Evolutionary conservation across 805 yeast genomes (phyloP).

Genomic region (Metschnikowia corniflorae): DNA sequence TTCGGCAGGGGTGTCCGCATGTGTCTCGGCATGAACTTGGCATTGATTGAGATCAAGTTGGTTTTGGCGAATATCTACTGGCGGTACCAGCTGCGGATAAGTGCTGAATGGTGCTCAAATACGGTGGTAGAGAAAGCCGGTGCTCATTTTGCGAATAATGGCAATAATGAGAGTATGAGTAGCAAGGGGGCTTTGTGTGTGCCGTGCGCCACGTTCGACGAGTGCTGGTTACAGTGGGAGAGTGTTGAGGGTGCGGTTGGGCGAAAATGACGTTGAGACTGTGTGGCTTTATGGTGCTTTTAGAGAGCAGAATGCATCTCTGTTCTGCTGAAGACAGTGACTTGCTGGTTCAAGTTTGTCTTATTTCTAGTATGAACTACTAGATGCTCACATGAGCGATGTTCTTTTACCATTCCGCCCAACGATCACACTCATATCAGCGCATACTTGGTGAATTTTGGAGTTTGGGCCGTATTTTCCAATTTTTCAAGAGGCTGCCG

Average conservation of each 20-base stretch:
- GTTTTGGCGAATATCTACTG: constrained; percentile 51
- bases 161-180: constrained; percentile 41
- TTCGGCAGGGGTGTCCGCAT: constrained; percentile 71
- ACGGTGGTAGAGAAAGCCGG: constrained; percentile 10
- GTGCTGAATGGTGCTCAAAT: constrained; percentile 42
- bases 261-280: no score
- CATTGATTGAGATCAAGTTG: constrained; percentile 61
- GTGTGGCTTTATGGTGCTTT: neutral
- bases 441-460: no score
- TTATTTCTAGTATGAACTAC: no score
- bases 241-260: no score
- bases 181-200: constrained; percentile 53
- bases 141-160: constrained; percentile 2
- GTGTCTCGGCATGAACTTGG: constrained; percentile 72
- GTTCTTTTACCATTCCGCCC: no score
- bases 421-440: no score
- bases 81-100: constrained; percentile 34
- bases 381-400: no score
- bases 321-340: no score
- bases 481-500: no score
- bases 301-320: no score
- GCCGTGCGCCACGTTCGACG: constrained; percentile 48
- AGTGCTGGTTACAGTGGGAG: constrained; percentile 50
- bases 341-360: no score
- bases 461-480: no score